These are phyloP conservation scores for Basipetospora chlamydospora DNA, from an alignment of 2,329 filamentous ascomycete species.

Conservation along the genomic window DNA sequence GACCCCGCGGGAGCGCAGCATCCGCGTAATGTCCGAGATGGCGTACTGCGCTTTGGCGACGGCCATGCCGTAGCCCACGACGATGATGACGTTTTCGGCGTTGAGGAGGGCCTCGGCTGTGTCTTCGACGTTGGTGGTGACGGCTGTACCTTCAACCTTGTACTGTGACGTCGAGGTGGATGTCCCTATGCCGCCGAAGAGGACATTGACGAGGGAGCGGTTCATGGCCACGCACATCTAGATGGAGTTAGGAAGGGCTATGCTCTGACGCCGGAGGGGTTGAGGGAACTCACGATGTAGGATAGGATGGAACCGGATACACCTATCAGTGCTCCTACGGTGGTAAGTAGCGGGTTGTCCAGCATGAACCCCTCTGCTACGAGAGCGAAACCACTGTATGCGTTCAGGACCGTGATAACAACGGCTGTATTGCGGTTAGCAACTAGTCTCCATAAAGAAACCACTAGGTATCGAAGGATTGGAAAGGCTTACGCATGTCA, in stretches of 20 bases:
- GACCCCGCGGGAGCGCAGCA: constrained; percentile 59
- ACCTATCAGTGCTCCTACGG: constrained; percentile 74
- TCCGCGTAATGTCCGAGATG: constrained; percentile 65
- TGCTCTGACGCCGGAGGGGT: background rate
- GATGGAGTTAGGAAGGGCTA: background rate
- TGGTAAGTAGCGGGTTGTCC: constrained; percentile 71
- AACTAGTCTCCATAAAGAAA: no score
- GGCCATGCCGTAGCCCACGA: constrained; percentile 88
- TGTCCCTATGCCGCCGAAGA: constrained; percentile 68
- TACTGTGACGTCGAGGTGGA: constrained; percentile 43
- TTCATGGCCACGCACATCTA: constrained; percentile 79
- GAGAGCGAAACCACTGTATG: constrained; percentile 79
- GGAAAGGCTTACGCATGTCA: constrained; percentile 55
- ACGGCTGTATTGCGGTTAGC: constrained; percentile 33
- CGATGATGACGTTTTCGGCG: constrained; percentile 75
- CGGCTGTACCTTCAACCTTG: constrained; percentile 69
- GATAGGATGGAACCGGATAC: constrained; percentile 81
- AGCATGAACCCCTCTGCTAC: constrained; percentile 89
- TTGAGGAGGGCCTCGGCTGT: constrained; percentile 61
- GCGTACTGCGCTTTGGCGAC: constrained; percentile 89
- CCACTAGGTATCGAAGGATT: no score
- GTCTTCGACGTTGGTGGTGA: constrained; percentile 66
- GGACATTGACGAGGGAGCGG: constrained; percentile 70
- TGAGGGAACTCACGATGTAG: constrained; percentile 37
- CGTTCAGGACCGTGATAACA: constrained; percentile 80